These are phyloP conservation scores for Dactylonectria estremocensis DNA, from an alignment of 2,329 filamentous ascomycete species.

Conservation along the genomic window DNA sequence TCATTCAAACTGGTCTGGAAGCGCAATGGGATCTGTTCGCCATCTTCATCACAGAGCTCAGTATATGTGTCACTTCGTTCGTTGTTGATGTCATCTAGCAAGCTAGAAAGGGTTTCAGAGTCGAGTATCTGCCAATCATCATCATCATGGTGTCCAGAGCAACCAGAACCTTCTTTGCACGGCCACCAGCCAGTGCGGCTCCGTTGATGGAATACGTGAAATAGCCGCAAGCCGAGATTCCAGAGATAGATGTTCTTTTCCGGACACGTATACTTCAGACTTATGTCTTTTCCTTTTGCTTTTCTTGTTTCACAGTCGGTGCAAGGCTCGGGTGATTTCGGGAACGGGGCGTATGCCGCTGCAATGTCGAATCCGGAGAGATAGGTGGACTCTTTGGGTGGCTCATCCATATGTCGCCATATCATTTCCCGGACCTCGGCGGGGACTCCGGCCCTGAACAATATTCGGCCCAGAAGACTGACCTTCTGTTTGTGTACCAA, in stretches of 20 bases:
- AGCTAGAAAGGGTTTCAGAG: neutral
- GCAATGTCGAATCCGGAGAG: slow-evolving; percentile 19
- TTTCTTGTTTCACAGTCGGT: neutral
- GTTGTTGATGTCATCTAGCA: neutral
- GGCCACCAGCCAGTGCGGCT: neutral
- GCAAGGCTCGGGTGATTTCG: neutral
- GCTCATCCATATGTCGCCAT: neutral
- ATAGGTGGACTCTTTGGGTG: slow-evolving; percentile 2
- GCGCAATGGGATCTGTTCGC: neutral
- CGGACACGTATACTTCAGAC: slow-evolving; percentile 1
- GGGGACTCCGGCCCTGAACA: neutral
- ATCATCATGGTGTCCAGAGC: slow-evolving; percentile 7
- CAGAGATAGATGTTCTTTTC: neutral
- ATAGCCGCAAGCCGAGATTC: slow-evolving; percentile 24
- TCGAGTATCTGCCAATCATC: neutral
- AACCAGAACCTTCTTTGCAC: neutral
- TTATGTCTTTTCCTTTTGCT: neutral
- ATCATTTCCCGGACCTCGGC: slow-evolving; percentile 16
- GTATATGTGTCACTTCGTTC: neutral
- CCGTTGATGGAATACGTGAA: slow-evolving; percentile 20
- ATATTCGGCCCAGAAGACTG: neutral
- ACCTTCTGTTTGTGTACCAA: neutral
- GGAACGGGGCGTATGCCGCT: slow-evolving; percentile 15
- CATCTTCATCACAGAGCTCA: neutral
- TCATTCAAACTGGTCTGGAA: neutral